phyloP scores from a whole-genome alignment of 306 rosid genomes.

The Crataegus laevigata region DNA sequence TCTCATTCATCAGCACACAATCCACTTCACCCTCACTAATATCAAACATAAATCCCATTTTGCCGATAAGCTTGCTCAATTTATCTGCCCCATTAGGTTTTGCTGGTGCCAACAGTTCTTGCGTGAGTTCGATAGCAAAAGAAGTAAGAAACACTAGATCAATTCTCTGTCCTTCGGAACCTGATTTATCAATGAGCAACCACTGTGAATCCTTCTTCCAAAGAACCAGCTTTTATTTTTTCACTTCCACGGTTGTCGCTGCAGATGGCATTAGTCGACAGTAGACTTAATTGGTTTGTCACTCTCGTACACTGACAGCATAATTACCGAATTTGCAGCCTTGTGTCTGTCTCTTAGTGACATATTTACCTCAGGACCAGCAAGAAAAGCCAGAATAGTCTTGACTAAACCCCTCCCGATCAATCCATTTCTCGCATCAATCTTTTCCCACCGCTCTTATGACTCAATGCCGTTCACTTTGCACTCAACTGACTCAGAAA shows the following conservation, averaged over 20 bases:
- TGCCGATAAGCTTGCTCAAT: slow-evolving; percentile 1
- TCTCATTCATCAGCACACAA: slow-evolving; percentile 8
- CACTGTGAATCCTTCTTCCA: slow-evolving; percentile 11
- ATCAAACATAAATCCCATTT: neutral
- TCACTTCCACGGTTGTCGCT: neutral
- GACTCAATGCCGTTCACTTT: neutral
- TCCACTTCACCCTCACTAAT: slow-evolving; percentile 7
- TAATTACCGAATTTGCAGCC: neutral
- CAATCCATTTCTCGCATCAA: neutral
- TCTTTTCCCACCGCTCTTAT: neutral
- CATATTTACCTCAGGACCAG: slow-evolving; percentile 6
- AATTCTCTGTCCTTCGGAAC: neutral
- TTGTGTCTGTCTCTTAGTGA: slow-evolving; percentile 5
- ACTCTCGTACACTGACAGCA: neutral
- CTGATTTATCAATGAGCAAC: neutral
- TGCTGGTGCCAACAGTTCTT: neutral
- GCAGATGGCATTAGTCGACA: neutral
- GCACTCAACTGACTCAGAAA: slow-evolving; percentile 11
- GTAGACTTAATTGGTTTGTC: slow-evolving; percentile 3
- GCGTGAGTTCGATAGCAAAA: slow-evolving; percentile 12
- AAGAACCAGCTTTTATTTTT: slow-evolving; percentile 7
- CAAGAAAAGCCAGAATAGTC: slow-evolving; percentile 9
- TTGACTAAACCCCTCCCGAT: slow-evolving; percentile 6
- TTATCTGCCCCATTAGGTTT: neutral
- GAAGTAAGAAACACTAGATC: slow-evolving; percentile 10